Conservation (phyloP, 345 rosid genomes). For the Linum trigynum region DNA sequence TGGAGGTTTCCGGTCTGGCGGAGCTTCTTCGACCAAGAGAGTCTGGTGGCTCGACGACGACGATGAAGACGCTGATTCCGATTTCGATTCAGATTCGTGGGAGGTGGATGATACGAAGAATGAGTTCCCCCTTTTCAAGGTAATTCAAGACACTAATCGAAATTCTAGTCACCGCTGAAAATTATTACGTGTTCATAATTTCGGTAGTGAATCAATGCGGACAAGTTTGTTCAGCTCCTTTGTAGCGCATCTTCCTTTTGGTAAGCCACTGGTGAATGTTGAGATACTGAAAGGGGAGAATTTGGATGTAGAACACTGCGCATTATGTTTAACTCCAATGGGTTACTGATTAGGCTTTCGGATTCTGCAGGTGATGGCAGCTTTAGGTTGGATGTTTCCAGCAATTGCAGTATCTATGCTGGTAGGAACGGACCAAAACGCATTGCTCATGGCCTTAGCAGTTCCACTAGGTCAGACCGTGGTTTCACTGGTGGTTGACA, state of each 20-base stretch:
- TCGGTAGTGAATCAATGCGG: no score
- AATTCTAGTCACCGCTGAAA: background rate
- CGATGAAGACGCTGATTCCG: slow-evolving; percentile 23
- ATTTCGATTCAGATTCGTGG: slow-evolving; percentile 18
- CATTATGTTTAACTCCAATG: no score
- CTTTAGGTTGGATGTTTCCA: slow-evolving; percentile 75
- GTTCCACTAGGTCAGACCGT: slow-evolving; percentile 72
- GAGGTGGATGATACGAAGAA: slow-evolving; percentile 30
- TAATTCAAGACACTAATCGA: slow-evolving; percentile 9
- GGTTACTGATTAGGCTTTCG: background rate
- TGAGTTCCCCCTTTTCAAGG: slow-evolving; percentile 60
- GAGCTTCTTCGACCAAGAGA: slow-evolving; percentile 27
- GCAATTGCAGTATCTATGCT: slow-evolving; percentile 59
- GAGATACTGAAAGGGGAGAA: no score
- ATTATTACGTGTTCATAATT: background rate
- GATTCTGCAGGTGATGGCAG: slow-evolving; percentile 40
- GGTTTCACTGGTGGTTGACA: slow-evolving; percentile 45
- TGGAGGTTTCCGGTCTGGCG: slow-evolving; percentile 20
- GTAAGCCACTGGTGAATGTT: no score
- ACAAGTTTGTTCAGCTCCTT: no score
- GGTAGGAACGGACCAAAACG: slow-evolving; percentile 68
- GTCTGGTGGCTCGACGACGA: slow-evolving; percentile 36
- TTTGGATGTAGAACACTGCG: no score
- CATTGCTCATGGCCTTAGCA: slow-evolving; percentile 75
- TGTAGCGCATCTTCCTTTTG: no score